Percentiles rank a stretch among this genome's conserved stretches.
These are phyloP conservation scores for Erucastrum elatum DNA, from an alignment of 345 rosid species.

Conservation along the genomic window DNA sequence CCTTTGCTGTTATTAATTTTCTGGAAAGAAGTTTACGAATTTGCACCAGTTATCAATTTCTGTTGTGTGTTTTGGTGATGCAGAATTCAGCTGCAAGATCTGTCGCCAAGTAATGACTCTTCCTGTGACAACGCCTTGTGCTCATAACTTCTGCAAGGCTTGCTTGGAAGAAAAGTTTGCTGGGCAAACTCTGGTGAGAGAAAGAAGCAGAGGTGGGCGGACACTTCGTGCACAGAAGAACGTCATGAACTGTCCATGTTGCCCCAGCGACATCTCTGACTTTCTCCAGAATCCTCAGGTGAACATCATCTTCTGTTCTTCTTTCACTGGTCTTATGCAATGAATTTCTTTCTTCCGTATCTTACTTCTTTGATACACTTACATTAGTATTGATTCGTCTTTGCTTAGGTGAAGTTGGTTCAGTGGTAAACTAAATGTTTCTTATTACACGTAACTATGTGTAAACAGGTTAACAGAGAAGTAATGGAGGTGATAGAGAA, in stretches of 20 bases:
- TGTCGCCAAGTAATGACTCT: constrained; percentile 56
- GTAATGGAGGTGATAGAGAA: constrained; percentile 58
- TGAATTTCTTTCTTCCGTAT: background rate
- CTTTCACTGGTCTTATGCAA: background rate
- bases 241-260: constrained; percentile 3
- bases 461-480: constrained; percentile 62
- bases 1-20: background rate
- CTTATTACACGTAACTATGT: background rate
- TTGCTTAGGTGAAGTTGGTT: background rate
- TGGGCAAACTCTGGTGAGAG: background rate
- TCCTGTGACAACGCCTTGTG: constrained; percentile 70
- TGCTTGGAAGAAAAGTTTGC: background rate
- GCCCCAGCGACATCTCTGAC: constrained; percentile 65
- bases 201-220: constrained; percentile 13
- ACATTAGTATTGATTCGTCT: background rate
- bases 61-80: background rate
- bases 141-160: constrained; percentile 37
- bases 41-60: background rate
- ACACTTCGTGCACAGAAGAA: constrained; percentile 7
- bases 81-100: constrained; percentile 26
- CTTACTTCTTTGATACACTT: background rate
- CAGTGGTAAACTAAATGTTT: background rate
- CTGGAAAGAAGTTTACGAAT: background rate
- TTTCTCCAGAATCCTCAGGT: constrained; percentile 59
- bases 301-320: background rate